Evolutionary conservation across 2,329 filamentous ascomycete genomes (phyloP).

Genomic region (Malbranchea cinnamomea): DNA sequence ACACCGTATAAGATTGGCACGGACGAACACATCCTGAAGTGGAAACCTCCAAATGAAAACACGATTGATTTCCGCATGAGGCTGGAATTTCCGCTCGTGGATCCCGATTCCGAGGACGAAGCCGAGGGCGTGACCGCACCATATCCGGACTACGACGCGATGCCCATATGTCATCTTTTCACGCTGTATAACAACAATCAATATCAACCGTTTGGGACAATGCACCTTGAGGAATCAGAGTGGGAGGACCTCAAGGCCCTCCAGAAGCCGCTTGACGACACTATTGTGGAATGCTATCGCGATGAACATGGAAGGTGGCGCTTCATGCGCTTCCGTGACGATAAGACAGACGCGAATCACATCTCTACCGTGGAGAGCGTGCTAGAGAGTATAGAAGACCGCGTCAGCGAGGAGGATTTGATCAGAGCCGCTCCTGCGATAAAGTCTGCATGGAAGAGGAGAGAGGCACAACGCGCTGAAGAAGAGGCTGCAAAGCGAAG

Average conservation of each 20-base stretch:
- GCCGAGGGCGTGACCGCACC: slow-evolving; percentile 49
- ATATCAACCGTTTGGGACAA: slow-evolving; percentile 51
- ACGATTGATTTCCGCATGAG: slow-evolving; percentile 80
- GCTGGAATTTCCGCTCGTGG: slow-evolving; percentile 58
- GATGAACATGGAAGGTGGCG: slow-evolving; percentile 66
- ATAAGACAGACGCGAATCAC: slow-evolving; percentile 86
- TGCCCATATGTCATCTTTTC: slow-evolving; percentile 59
- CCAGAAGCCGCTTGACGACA: slow-evolving; percentile 62
- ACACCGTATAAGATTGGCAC: slow-evolving; percentile 81
- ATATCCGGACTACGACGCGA: slow-evolving; percentile 63
- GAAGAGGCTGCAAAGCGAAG: slow-evolving; percentile 10
- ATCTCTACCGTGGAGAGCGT: slow-evolving; percentile 72
- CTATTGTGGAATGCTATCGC: slow-evolving; percentile 80
- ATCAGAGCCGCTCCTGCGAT: slow-evolving; percentile 55
- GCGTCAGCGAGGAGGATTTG: slow-evolving; percentile 70
- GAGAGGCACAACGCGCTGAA: slow-evolving; percentile 30
- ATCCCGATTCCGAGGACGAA: slow-evolving; percentile 52
- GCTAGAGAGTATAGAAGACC: slow-evolving; percentile 74
- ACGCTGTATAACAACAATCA: slow-evolving; percentile 49
- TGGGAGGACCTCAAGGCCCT: slow-evolving; percentile 71
- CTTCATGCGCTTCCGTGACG: slow-evolving; percentile 77
- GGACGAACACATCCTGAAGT: slow-evolving; percentile 87
- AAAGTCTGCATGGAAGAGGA: slow-evolving; percentile 63
- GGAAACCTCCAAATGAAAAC: slow-evolving; percentile 93
- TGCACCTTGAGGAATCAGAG: slow-evolving; percentile 58